Evolutionary conservation across 257 asterid species (phyloP).

Genomic region (Scutellaria baicalensis): DNA sequence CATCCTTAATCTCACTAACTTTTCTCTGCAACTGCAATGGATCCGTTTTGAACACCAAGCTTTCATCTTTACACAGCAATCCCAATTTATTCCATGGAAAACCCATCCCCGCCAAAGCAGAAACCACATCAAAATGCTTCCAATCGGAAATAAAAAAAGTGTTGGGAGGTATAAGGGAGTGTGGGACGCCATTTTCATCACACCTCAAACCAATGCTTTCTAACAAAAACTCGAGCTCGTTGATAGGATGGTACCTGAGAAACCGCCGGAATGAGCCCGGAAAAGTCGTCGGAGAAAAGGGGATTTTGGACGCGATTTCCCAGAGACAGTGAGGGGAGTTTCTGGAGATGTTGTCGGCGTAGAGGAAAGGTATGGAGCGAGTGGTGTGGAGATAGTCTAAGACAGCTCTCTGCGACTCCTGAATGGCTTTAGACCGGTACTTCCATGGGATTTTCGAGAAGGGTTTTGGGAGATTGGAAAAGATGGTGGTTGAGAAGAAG

Average conservation of each 20-base stretch:
- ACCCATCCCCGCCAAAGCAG: constrained; percentile 47
- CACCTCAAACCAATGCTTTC: constrained; percentile 53
- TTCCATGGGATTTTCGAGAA: constrained; percentile 43
- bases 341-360: constrained; percentile 46
- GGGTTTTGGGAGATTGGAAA: constrained; percentile 21
- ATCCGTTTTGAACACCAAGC: constrained; percentile 17
- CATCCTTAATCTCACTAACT: constrained; percentile 28
- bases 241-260: constrained; percentile 66
- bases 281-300: constrained; percentile 27
- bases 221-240: constrained; percentile 51
- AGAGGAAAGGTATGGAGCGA: constrained; percentile 47
- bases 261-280: constrained; percentile 29
- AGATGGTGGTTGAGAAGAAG: constrained; percentile 19
- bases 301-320: constrained; percentile 28
- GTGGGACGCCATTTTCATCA: constrained; percentile 4
- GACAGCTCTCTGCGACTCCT: constrained; percentile 43
- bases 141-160: constrained; percentile 42
- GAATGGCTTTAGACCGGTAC: constrained; percentile 38
- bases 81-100: constrained; percentile 62
- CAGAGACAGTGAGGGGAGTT: constrained; percentile 42
- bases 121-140: constrained; percentile 34
- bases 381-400: constrained; percentile 58
- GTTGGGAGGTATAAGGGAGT: constrained; percentile 15
- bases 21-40: constrained; percentile 16
- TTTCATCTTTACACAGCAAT: constrained; percentile 29